These are phyloP conservation scores for Sergeia podlipaevii DNA, from an alignment of 208 protist species.

Conservation along the genomic window DNA sequence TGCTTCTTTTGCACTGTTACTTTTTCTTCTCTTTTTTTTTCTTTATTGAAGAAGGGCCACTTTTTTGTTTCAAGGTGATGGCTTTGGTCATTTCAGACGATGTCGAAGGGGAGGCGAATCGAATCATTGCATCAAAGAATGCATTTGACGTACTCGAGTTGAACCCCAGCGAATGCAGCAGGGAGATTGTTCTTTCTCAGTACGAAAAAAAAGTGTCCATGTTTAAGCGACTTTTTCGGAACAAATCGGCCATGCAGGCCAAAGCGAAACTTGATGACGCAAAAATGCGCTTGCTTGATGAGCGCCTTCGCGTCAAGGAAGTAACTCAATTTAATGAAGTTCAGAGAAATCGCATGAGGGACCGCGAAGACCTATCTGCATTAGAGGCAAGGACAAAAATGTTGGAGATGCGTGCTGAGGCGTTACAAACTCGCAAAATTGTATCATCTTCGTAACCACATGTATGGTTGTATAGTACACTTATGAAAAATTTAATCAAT, in stretches of 20 bases:
- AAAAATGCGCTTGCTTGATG: conserved; percentile 72
- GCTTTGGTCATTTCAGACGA: conserved; percentile 61
- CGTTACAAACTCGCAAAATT: no score
- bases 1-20: conserved; percentile 5
- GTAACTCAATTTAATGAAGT: conserved; percentile 24
- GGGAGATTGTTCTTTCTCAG: conserved; percentile 37
- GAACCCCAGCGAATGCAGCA: conserved; percentile 33
- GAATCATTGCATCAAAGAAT: conserved; percentile 70
- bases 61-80: conserved; percentile 28
- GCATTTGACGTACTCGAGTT: conserved; percentile 78
- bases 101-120: conserved; percentile 48
- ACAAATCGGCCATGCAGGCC: conserved; percentile 71
- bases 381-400: conserved; percentile 61
- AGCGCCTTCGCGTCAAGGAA: conserved; percentile 55
- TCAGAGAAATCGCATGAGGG: conserved; percentile 22
- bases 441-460: background rate
- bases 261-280: conserved; percentile 73
- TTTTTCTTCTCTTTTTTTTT: no score
- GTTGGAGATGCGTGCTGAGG: conserved; percentile 58
- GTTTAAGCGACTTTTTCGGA: conserved; percentile 70
- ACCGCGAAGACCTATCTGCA: conserved; percentile 37
- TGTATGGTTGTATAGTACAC: background rate
- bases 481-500: background rate
- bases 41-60: no score
- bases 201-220: conserved; percentile 60